phyloP scores from a whole-genome alignment of 768 basidiomycete species.

The Pisolithus albus region DNA sequence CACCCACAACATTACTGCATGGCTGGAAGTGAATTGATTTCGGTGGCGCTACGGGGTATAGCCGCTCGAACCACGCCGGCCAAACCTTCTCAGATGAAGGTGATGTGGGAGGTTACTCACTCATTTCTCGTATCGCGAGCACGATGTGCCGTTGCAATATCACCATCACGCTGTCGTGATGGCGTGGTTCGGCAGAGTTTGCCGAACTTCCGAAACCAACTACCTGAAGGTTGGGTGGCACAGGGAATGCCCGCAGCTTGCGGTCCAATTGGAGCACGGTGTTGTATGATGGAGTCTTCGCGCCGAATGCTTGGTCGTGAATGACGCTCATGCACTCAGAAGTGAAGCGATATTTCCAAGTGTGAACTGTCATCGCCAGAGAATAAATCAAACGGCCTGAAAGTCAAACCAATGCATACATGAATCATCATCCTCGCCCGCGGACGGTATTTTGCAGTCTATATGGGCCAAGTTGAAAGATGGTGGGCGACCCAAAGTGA shows the following conservation, averaged over 20 bases:
- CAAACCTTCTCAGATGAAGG: neutral
- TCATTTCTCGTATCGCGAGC: constrained; percentile 61
- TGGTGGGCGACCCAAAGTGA: constrained; percentile 64
- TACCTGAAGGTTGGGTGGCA: constrained; percentile 59
- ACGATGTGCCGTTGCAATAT: constrained; percentile 63
- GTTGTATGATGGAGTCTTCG: constrained; percentile 60
- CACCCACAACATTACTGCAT: neutral
- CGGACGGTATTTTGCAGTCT: constrained; percentile 56
- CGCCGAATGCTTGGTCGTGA: constrained; percentile 67
- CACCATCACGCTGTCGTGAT: constrained; percentile 31
- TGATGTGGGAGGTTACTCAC: constrained; percentile 32
- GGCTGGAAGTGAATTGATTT: too few relatives aligned
- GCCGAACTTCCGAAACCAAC: constrained; percentile 56
- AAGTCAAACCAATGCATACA: constrained; percentile 37
- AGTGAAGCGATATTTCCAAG: constrained; percentile 65
- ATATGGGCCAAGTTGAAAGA: constrained; percentile 62
- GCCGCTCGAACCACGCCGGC: neutral
- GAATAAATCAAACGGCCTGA: neutral
- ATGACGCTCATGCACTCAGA: constrained; percentile 64
- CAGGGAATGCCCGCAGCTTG: constrained; percentile 61
- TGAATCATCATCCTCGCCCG: constrained; percentile 43
- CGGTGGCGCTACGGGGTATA: neutral
- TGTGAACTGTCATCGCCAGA: constrained; percentile 38
- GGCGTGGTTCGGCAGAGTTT: constrained; percentile 36
- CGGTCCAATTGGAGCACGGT: constrained; percentile 63